A percentile compares a stretch with the other conserved stretches of the same genome.
Conservation (phyloP, 257 asterid genomes). For the Gynochthodes officinalis region DNA sequence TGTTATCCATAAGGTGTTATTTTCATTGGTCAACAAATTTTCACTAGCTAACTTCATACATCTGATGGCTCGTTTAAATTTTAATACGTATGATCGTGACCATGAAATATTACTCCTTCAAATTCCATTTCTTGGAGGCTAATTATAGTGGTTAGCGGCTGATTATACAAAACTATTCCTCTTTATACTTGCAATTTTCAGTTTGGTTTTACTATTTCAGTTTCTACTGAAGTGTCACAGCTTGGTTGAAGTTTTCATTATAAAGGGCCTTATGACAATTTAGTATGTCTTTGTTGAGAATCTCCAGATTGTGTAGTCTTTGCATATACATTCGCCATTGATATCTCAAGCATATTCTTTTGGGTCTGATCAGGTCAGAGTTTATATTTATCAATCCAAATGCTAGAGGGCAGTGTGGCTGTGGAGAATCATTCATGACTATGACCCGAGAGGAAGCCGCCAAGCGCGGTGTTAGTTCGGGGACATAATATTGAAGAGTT, state of each 20-base stretch:
- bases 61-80: background rate
- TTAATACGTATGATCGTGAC: background rate
- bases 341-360: constrained; percentile 18
- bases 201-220: background rate
- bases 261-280: background rate
- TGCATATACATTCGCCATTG: background rate
- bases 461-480: constrained; percentile 45
- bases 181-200: background rate
- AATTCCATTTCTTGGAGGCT: background rate
- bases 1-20: background rate
- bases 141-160: background rate
- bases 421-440: constrained; percentile 97
- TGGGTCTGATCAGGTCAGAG: constrained; percentile 63
- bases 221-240: background rate
- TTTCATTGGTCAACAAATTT: background rate
- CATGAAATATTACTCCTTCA: background rate
- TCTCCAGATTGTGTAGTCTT: background rate
- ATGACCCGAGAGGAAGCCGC: constrained; percentile 69
- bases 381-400: constrained; percentile 90
- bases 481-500: constrained; percentile 22
- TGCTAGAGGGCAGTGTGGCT: constrained; percentile 87
- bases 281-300: background rate
- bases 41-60: background rate
- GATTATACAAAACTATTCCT: background rate
- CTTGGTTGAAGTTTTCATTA: background rate